Evolutionary conservation across 108 stramenopile genomes (phyloP).

Genomic region (Chaetoceros muelleri): DNA sequence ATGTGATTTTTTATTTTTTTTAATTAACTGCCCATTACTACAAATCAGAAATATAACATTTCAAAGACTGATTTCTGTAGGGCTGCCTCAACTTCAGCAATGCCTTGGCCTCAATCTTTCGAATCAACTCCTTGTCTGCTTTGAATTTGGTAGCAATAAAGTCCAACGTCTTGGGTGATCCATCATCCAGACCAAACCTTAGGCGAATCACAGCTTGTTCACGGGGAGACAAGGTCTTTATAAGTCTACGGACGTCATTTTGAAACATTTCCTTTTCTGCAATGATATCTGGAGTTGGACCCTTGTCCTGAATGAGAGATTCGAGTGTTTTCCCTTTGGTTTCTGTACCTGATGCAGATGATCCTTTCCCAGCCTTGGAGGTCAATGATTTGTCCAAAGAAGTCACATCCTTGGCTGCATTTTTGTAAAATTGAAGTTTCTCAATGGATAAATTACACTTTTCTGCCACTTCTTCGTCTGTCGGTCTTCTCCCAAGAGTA

Average conservation of each 20-base stretch:
- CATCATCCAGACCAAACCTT: constrained; percentile 77
- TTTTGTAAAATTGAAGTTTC: constrained; percentile 39
- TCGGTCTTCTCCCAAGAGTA: constrained; percentile 38
- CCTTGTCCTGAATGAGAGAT: constrained; percentile 28
- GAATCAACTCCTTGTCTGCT: constrained; percentile 51
- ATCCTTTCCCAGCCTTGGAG: constrained; percentile 28
- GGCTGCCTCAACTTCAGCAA: constrained; percentile 65
- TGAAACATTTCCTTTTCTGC: constrained; percentile 37
- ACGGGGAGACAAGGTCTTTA: constrained; percentile 40
- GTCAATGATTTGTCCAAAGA: constrained; percentile 38
- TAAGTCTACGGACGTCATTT: constrained; percentile 31
- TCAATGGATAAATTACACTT: constrained; percentile 37
- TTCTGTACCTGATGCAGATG: constrained; percentile 17
- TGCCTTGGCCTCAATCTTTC: constrained; percentile 72
- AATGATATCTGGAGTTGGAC: constrained; percentile 31
- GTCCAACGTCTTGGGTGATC: constrained; percentile 39
- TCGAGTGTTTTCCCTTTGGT: constrained; percentile 5
- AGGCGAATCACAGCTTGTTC: constrained; percentile 69
- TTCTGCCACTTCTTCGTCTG: constrained; percentile 52
- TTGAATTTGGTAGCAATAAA: constrained; percentile 50
- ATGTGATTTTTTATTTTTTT: no score
- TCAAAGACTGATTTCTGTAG: constrained; percentile 33
- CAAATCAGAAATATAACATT: constrained; percentile 36
- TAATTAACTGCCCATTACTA: no score
- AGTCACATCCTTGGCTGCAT: constrained; percentile 31